Evolutionary conservation across 768 basidiomycete species (phyloP).

Genomic region (Mycena leptocephala): DNA sequence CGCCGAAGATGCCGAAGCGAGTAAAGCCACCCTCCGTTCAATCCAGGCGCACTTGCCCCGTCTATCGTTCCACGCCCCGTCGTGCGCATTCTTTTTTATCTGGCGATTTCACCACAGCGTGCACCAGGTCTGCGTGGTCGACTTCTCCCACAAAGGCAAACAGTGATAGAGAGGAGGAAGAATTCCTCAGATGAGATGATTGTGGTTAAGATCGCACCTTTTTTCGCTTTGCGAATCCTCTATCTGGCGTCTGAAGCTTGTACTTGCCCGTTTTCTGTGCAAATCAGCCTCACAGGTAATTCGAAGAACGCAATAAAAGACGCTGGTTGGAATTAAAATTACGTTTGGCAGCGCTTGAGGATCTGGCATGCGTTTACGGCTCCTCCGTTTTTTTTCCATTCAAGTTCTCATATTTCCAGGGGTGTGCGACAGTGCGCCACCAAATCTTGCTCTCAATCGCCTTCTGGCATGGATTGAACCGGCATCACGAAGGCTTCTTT

Average conservation of each 20-base stretch:
- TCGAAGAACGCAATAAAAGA: conserved; percentile 22
- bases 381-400: conserved; percentile 20
- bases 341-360: conserved; percentile 9
- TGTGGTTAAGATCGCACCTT: conserved; percentile 4
- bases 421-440: conserved; percentile 26
- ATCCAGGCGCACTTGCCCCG: conserved; percentile 18
- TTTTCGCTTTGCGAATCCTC: conserved; percentile 26
- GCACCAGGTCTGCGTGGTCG: not conserved
- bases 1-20: conserved; percentile 33
- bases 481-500: conserved; percentile 38
- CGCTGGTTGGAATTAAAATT: not conserved
- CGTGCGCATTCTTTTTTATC: not conserved
- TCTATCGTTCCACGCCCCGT: not conserved
- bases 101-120: not conserved
- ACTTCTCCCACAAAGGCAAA: conserved; percentile 19
- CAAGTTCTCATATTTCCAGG: conserved; percentile 21
- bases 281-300: conserved; percentile 18
- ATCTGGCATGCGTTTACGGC: conserved; percentile 10
- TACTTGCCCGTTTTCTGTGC: conserved; percentile 25
- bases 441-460: conserved; percentile 25
- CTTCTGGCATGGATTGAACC: conserved; percentile 31
- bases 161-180: conserved; percentile 11
- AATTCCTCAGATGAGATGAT: conserved; percentile 2
- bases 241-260: conserved; percentile 32
- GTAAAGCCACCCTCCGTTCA: conserved; percentile 9